Percentiles rank a stretch among this genome's conserved stretches.
These are phyloP conservation scores for Thalassiosira exigua DNA, from an alignment of 352 stramenopile species.

Conservation along the genomic window DNA sequence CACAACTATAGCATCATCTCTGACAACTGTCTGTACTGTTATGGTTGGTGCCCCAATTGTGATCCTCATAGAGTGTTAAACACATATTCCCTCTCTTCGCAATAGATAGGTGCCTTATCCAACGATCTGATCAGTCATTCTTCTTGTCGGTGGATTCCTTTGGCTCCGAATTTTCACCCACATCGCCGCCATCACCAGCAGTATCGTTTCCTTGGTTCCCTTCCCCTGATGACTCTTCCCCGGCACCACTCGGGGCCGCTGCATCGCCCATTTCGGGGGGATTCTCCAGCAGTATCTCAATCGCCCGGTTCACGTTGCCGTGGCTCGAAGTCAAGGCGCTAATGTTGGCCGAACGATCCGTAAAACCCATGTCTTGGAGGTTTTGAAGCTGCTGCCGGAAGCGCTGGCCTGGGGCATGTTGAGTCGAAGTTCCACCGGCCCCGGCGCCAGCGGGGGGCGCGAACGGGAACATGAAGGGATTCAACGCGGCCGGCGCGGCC, in stretches of 20 bases:
- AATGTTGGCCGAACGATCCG: slow-evolving; percentile 76
- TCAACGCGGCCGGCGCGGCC: slow-evolving; percentile 18
- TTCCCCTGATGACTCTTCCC: slow-evolving; percentile 1
- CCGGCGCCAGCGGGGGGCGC: slow-evolving; percentile 18
- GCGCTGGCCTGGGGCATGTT: slow-evolving; percentile 66
- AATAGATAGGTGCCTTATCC: background rate
- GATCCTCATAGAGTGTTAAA: no score
- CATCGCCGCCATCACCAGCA: slow-evolving; percentile 5
- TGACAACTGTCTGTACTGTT: no score
- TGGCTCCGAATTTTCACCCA: slow-evolving; percentile 28
- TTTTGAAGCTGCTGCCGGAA: slow-evolving; percentile 76
- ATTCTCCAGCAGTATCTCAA: slow-evolving; percentile 76
- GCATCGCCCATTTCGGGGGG: slow-evolving; percentile 44
- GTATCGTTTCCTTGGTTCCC: background rate
- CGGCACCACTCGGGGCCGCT: background rate
- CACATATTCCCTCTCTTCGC: background rate
- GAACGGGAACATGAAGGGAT: slow-evolving; percentile 49
- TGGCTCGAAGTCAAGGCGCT: slow-evolving; percentile 65
- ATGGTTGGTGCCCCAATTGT: no score
- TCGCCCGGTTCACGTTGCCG: slow-evolving; percentile 83
- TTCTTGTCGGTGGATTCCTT: slow-evolving; percentile 70
- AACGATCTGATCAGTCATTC: slow-evolving; percentile 58
- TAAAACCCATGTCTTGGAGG: slow-evolving; percentile 85
- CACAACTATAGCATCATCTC: no score
- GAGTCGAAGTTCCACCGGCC: slow-evolving; percentile 21